Percentiles rank a stretch among this genome's conserved stretches.
Conservation (phyloP, 2,329 filamentous ascomycete species). For the Hymenoscyphus occultus region DNA sequence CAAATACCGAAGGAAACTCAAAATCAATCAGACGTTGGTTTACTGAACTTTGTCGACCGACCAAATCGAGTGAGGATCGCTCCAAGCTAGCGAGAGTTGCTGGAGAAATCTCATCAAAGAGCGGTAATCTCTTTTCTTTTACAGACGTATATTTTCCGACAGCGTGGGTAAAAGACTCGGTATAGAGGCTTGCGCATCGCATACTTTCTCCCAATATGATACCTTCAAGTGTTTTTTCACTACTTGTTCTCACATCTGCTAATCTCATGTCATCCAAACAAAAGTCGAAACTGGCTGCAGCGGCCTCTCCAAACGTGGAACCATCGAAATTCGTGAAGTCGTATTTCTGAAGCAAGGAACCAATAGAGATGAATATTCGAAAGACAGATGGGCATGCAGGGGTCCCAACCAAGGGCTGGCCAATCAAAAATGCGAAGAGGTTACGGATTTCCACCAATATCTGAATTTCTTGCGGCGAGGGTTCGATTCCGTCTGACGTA, state of each 20-base stretch:
- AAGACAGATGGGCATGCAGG: conserved; percentile 51
- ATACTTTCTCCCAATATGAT: conserved; percentile 87
- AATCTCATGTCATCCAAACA: conserved; percentile 76
- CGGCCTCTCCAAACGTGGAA: conserved; percentile 57
- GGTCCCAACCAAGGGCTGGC: conserved; percentile 61
- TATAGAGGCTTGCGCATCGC: conserved; percentile 78
- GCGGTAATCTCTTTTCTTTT: conserved; percentile 60
- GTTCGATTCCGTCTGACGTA: conserved; percentile 30
- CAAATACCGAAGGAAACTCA: conserved; percentile 86
- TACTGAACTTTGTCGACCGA: conserved; percentile 67
- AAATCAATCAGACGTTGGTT: conserved; percentile 78
- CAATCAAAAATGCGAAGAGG: conserved; percentile 63
- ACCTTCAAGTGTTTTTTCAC: conserved; percentile 85
- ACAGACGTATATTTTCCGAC: conserved; percentile 82
- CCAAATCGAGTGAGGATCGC: conserved; percentile 75
- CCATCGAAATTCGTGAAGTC: conserved; percentile 56
- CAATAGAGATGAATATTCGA: conserved; percentile 52
- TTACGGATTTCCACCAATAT: conserved; percentile 59
- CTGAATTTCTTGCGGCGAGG: conserved; percentile 48
- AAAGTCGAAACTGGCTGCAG: conserved; percentile 64
- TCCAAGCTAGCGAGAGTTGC: conserved; percentile 78
- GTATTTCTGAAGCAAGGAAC: conserved; percentile 53
- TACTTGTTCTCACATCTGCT: conserved; percentile 75
- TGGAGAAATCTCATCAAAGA: conserved; percentile 67
- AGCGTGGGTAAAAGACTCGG: conserved; percentile 87